These are phyloP conservation scores for Wickerhamiella pararugosa DNA, from an alignment of 1,139 yeast genomes.

Conservation along the genomic window DNA sequence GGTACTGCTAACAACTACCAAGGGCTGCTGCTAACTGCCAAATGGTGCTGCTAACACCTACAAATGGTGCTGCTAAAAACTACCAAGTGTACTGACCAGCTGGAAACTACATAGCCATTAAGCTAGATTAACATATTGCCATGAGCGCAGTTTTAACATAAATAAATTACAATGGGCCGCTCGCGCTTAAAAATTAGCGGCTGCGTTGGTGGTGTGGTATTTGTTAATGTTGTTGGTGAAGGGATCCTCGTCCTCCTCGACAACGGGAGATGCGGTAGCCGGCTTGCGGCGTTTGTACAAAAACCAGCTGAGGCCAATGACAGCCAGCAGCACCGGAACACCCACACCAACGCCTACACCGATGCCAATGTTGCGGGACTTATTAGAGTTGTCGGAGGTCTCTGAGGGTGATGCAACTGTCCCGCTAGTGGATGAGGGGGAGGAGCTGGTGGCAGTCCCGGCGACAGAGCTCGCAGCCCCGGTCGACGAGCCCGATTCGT, in stretches of 20 bases:
- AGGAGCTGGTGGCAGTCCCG: background rate
- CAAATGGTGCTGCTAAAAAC: too few species aligned
- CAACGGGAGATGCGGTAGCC: conserved; percentile 7
- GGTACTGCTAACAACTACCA: too few species aligned
- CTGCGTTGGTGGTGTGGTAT: conserved; percentile 25
- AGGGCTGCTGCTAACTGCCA: too few species aligned
- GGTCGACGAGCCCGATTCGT: background rate
- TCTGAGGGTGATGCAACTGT: conserved; percentile 6
- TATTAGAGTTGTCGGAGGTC: background rate
- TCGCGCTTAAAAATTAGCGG: conserved; percentile 23
- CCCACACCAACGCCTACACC: conserved; percentile 22
- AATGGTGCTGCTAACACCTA: too few species aligned
- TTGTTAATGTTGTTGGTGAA: conserved; percentile 27
- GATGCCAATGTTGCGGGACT: conserved; percentile 15
- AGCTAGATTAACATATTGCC: too few species aligned
- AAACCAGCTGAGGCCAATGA: conserved; percentile 11
- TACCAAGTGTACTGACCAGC: too few species aligned
- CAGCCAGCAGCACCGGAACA: conserved; percentile 18
- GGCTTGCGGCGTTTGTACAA: conserved; percentile 10
- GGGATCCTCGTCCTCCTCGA: conserved; percentile 21
- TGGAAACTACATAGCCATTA: too few species aligned
- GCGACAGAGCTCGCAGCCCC: background rate
- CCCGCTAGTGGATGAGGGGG: conserved; percentile 2
- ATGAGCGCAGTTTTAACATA: background rate
- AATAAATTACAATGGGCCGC: too few species aligned